A percentile compares a stretch with the other conserved stretches of the same genome.
Evolutionary conservation across 441 rosid genomes (phyloP).

Genomic region (Jatropha multifida): DNA sequence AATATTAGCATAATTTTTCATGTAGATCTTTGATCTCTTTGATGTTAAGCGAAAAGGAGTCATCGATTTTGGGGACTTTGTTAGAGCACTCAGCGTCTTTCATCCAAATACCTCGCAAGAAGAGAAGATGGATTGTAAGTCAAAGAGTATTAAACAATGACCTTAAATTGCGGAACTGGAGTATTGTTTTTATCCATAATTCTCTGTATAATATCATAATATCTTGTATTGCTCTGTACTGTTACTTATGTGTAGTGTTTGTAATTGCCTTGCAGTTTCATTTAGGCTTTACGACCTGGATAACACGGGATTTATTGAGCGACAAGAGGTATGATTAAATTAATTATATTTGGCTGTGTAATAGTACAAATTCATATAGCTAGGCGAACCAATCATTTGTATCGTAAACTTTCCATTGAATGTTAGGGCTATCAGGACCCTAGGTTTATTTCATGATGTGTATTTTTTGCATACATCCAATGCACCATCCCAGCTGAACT

Average conservation of each 20-base stretch:
- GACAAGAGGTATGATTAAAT: constrained; percentile 66
- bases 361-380: constrained; percentile 9
- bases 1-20: constrained; percentile 15
- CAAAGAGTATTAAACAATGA: constrained; percentile 1
- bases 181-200: neutral
- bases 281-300: constrained; percentile 95
- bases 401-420: neutral
- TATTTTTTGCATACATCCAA: neutral
- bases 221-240: neutral
- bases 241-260: constrained; percentile 7
- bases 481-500: neutral
- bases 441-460: neutral
- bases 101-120: constrained; percentile 83
- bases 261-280: constrained; percentile 58
- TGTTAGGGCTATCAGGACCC: neutral
- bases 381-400: neutral
- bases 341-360: constrained; percentile 13
- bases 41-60: constrained; percentile 86
- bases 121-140: constrained; percentile 85
- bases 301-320: constrained; percentile 88
- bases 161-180: neutral
- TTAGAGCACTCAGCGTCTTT: constrained; percentile 80
- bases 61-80: constrained; percentile 94
- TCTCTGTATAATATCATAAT: neutral
- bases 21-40: constrained; percentile 90